These are phyloP conservation scores for Acorus gramineus DNA, from an alignment of 106 monocot species.

Conservation along the genomic window DNA sequence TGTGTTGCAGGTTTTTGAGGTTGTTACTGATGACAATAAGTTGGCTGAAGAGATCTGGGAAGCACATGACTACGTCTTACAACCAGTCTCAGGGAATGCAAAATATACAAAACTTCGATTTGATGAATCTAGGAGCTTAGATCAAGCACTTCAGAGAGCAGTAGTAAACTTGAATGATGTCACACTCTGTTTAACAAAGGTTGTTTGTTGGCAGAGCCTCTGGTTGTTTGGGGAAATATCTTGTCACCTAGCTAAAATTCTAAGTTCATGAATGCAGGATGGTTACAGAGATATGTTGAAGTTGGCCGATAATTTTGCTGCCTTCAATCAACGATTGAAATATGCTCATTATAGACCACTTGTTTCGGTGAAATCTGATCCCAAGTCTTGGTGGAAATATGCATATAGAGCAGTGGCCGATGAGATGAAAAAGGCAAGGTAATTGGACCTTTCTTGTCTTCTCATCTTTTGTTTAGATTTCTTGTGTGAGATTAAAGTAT, in stretches of 20 bases:
- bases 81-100: constrained; percentile 86
- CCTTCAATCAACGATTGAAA: constrained; percentile 84
- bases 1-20: constrained; percentile 61
- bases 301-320: constrained; percentile 81
- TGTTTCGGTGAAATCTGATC: constrained; percentile 48
- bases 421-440: constrained; percentile 89
- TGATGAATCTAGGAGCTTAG: constrained; percentile 42
- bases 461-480: background rate
- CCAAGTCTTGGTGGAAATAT: constrained; percentile 95
- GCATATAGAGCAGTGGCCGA: constrained; percentile 65
- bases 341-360: constrained; percentile 89
- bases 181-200: constrained; percentile 90
- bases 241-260: background rate
- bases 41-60: constrained; percentile 14
- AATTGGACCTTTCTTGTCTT: background rate
- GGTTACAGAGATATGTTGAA: constrained; percentile 87
- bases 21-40: constrained; percentile 22
- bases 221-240: background rate
- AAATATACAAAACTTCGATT: constrained; percentile 73
- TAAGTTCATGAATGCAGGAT: constrained; percentile 42
- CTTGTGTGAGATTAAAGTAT: background rate
- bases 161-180: constrained; percentile 79
- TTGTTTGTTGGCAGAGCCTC: constrained; percentile 10
- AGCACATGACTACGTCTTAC: constrained; percentile 70
- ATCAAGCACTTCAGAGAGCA: constrained; percentile 77